Evolutionary conservation across 805 yeast species (phyloP), one percentile per base, ranked within the genome.

Genomic region (Myxozyma nipponensis): DNA sequence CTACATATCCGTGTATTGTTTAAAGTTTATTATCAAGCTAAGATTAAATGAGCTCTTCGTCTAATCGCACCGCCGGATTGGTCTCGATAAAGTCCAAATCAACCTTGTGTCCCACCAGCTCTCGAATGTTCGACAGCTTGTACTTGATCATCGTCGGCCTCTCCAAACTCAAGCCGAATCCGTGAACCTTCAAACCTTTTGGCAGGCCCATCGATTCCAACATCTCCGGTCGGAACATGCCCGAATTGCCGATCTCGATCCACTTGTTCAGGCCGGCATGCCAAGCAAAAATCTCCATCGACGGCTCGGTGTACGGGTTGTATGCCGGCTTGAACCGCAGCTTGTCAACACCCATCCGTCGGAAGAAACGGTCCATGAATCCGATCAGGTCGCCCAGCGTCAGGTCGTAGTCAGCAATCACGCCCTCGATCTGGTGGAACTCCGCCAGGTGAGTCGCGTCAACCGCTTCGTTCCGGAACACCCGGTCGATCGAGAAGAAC

Each of bases 181-280:
- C 99, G 60, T 89, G 78, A 10, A 91, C 98, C 69, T 97, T 79
- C 74, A 95, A 71, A 67, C 87, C 85, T 74, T 83, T 83, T 53
- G 98, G 98, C 65, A 93, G 78, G 32, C 99, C 99, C 98, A 93
- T 91, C 40, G 96, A 75, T 73, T 89, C 96, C 68, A 95, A 77
- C 99, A 93, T 93, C 74, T 93, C 99, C 13, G 99, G 98, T 73
- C 99, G 83, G 78, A 93, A 93, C 96, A 93, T 85, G 70, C 99
- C 99, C 18, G 97, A 89, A 77, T 93, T 93, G 70, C 99, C 99
- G 65, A 93, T 91, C 76, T 93, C 99, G 57, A 93, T 98, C 98
- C 98, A 95, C 70, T 88, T 93, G 62, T 78, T 83, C 63, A 93
- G 78, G 44, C 96, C 96, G 62, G 81, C 83, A 72, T 93, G 99